Percentiles rank a stretch among this genome's conserved stretches.
Conservation (phyloP, 1,284 basidiomycete species). For the Leccinum insolens region DNA sequence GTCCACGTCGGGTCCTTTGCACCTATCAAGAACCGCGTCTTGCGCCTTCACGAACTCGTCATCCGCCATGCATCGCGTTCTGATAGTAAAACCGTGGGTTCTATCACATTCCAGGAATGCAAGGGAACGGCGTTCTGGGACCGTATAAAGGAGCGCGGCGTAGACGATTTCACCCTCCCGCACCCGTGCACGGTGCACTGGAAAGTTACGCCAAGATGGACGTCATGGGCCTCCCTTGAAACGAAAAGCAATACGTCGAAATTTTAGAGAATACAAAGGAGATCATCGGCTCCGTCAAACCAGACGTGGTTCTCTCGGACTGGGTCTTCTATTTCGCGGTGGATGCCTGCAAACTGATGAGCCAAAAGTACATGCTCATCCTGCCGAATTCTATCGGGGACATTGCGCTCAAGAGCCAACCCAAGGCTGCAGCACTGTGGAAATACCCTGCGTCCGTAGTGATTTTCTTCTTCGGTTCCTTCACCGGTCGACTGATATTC, state of each 20-base stretch:
- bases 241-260: conserved; percentile 4
- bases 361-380: conserved; percentile 10
- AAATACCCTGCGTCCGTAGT: conserved; percentile 15
- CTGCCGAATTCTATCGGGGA: conserved; percentile 4
- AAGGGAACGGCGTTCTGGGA: conserved; percentile 6
- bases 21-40: too few relatives aligned
- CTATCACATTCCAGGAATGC: conserved; percentile 5
- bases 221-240: neutral
- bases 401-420: neutral
- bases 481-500: neutral
- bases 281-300: conserved; percentile 11
- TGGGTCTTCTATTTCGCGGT: neutral
- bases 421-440: conserved; percentile 1
- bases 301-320: conserved; percentile 7
- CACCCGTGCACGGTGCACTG: conserved; percentile 10
- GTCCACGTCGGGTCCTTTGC: conserved; percentile 1
- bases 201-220: conserved; percentile 2
- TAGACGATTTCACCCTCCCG: neutral
- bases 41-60: conserved; percentile 11
- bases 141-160: neutral
- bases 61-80: conserved; percentile 5
- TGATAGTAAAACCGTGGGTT: neutral
- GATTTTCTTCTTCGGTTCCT: neutral
- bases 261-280: neutral
- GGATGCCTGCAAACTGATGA: conserved; percentile 11